Evolutionary conservation across 1,284 basidiomycete species (phyloP).

Genomic region (Moesziomyces sp.): DNA sequence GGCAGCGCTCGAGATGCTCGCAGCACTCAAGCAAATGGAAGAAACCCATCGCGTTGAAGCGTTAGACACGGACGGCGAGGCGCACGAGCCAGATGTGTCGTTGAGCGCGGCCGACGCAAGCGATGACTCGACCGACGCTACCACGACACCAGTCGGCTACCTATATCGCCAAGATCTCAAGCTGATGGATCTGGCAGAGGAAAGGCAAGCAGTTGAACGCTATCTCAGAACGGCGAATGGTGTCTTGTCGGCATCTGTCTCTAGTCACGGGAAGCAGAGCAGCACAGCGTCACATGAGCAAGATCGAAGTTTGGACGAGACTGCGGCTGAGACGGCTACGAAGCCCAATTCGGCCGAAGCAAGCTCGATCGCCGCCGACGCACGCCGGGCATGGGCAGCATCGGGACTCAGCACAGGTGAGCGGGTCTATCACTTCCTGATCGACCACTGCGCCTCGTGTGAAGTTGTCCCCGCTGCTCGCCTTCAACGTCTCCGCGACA

Average conservation of each 20-base stretch:
- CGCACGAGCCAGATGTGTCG: not conserved
- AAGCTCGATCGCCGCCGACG: not conserved
- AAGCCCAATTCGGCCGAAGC: not conserved
- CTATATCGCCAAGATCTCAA: conserved; percentile 77
- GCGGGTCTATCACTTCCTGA: conserved; percentile 21
- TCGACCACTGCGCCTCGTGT: conserved; percentile 22
- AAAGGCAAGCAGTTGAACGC: conserved; percentile 69
- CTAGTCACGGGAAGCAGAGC: conserved; percentile 1
- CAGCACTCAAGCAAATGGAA: conserved; percentile 74
- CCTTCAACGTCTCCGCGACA: conserved; percentile 6
- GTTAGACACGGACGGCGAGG: conserved; percentile 7
- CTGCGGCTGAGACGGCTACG: conserved; percentile 1
- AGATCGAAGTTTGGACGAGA: not conserved
- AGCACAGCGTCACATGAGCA: not conserved
- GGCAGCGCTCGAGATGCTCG: conserved; percentile 80
- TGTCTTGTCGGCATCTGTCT: conserved; percentile 13
- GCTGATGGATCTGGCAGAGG: conserved; percentile 73
- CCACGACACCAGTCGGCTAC: conserved; percentile 73
- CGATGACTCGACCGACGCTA: not conserved
- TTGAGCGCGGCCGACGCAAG: not conserved
- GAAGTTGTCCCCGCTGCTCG: conserved; percentile 3
- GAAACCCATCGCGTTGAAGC: conserved; percentile 51
- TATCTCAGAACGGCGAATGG: conserved; percentile 32
- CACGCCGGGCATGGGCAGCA: conserved; percentile 1
- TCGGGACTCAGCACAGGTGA: conserved; percentile 1